Evolutionary conservation across 2,329 filamentous ascomycete species (phyloP).

Genomic region (Neopestalotiopsis sp.): DNA sequence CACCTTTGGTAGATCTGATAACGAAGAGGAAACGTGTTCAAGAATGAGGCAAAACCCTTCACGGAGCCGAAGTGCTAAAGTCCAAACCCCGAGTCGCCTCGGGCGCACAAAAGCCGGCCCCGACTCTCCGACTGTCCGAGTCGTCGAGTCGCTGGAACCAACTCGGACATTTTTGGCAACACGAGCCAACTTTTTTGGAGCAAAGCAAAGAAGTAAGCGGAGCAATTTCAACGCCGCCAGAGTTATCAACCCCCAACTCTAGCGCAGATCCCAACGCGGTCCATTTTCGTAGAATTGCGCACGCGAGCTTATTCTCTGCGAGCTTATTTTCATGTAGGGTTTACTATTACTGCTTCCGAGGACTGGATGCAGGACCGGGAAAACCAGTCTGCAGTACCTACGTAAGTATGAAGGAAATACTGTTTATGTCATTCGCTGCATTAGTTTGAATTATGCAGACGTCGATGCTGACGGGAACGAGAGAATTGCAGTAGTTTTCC

Average conservation of each 20-base stretch:
- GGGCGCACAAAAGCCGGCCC: neutral
- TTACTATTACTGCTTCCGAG: neutral
- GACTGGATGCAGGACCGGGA: neutral
- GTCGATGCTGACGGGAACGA: too few species aligned
- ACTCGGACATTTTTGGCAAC: neutral
- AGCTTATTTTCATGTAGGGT: neutral
- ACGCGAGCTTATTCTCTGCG: neutral
- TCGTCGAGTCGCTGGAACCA: neutral
- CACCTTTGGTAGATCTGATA: neutral
- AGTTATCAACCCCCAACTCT: neutral
- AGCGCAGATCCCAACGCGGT: neutral
- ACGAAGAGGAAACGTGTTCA: neutral
- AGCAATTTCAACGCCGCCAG: conserved; percentile 21
- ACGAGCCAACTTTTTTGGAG: neutral
- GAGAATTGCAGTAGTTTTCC: neutral
- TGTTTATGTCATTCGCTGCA: neutral
- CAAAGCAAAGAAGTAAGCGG: conserved; percentile 1
- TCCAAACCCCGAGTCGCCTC: conserved; percentile 11
- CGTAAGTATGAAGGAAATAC: neutral
- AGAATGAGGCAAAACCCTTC: neutral
- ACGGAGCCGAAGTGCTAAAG: conserved; percentile 5
- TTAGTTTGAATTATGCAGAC: too few species aligned
- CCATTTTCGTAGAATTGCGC: conserved; percentile 8
- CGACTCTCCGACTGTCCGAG: conserved; percentile 1
- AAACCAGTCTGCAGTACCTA: neutral